These are phyloP conservation scores for Meyerozyma sp. DNA, from an alignment of 1,139 yeast genomes.

Conservation along the genomic window DNA sequence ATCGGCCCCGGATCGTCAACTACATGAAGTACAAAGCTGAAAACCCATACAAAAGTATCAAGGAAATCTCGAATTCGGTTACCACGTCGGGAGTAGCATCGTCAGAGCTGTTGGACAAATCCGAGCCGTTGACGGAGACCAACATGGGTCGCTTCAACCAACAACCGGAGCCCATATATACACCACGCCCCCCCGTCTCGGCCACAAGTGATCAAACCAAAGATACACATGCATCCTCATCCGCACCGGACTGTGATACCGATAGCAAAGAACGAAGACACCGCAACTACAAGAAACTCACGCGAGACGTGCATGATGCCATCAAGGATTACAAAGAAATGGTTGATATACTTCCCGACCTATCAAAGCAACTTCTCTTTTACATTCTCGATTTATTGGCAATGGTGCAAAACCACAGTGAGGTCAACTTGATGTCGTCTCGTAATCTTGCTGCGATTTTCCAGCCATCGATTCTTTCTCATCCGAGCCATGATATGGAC, in stretches of 20 bases:
- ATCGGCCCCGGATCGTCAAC: slow-evolving; percentile 53
- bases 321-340: slow-evolving; percentile 66
- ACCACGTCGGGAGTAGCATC: slow-evolving; percentile 1
- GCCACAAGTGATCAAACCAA: neutral
- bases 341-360: slow-evolving; percentile 60
- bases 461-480: slow-evolving; percentile 90
- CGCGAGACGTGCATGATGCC: slow-evolving; percentile 63
- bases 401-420: slow-evolving; percentile 75
- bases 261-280: neutral
- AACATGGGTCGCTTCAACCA: slow-evolving; percentile 22
- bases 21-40: slow-evolving; percentile 56
- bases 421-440: slow-evolving; percentile 84
- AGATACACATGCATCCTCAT: neutral
- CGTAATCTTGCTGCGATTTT: slow-evolving; percentile 92
- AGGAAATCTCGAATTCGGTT: slow-evolving; percentile 4
- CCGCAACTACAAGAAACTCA: slow-evolving; percentile 33
- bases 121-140: slow-evolving; percentile 29
- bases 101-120: slow-evolving; percentile 10
- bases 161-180: slow-evolving; percentile 1
- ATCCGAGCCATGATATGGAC: slow-evolving; percentile 86
- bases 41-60: slow-evolving; percentile 24
- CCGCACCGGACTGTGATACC: slow-evolving; percentile 3
- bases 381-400: slow-evolving; percentile 84
- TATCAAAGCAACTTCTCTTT: slow-evolving; percentile 78
- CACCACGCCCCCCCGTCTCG: slow-evolving; percentile 2